Conservation (phyloP, 2,329 filamentous ascomycete genomes). For the Pleoardoris graminearum region DNA sequence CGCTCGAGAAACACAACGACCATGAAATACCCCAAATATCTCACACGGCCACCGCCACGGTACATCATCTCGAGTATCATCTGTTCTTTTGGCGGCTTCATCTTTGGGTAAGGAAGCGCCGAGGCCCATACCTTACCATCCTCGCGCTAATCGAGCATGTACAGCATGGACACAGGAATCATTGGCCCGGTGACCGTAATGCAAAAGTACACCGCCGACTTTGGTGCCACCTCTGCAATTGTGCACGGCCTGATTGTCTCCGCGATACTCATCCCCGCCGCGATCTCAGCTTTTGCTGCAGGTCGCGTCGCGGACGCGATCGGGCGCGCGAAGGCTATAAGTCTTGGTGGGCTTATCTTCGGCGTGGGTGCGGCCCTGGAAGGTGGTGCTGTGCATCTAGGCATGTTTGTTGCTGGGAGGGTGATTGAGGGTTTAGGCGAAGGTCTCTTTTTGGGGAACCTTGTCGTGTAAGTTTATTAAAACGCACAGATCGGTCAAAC, state of each 20-base stretch:
- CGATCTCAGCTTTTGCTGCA: conserved; percentile 59
- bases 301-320: conserved; percentile 60
- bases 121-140: background rate
- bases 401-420: conserved; percentile 60
- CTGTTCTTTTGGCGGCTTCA: conserved; percentile 25
- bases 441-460: conserved; percentile 58
- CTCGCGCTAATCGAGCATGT: background rate
- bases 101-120: conserved; percentile 21
- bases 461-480: conserved; percentile 50
- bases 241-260: conserved; percentile 63
- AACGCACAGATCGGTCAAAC: background rate
- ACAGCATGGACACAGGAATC: conserved; percentile 54
- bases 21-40: background rate
- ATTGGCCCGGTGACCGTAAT: conserved; percentile 65
- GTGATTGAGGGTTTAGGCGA: conserved; percentile 61
- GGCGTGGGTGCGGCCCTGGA: conserved; percentile 59
- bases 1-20: background rate
- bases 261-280: conserved; percentile 60
- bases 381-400: conserved; percentile 51
- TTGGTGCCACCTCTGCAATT: conserved; percentile 57
- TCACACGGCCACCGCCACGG: conserved; percentile 9
- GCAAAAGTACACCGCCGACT: conserved; percentile 54
- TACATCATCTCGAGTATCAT: conserved; percentile 23
- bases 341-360: conserved; percentile 58
- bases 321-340: conserved; percentile 56